Evolutionary conservation across 306 rosid species (phyloP), one percentile per base, ranked within the genome.

Genomic region (Abrus precatorius): DNA sequence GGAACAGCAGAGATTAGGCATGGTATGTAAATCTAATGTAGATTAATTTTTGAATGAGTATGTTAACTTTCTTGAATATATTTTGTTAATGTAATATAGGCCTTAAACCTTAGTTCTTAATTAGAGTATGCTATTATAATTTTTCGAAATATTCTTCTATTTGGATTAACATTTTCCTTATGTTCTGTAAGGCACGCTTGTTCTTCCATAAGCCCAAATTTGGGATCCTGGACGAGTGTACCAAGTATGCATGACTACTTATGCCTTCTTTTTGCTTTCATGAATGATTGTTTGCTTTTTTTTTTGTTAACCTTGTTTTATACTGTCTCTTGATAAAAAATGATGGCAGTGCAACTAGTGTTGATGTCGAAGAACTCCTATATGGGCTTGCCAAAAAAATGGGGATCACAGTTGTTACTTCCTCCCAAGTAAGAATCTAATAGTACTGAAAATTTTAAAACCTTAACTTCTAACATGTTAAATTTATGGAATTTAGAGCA

Each of bases 1-100:
- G 41, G 99, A 95, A 86, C 99, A 95, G 86, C 99, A 95, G 92
- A 91, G 99, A 76, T 86, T 95, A 72, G 99, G 99, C 87, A 95
- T 95, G 99, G 99, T 95, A 82, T 76, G 95, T 63, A 33, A 72
- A 77, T 74, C 52, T 66, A 36, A 14, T 74, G 44, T 33, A 33
- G 68, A 27, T 28, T 29, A 63, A 34, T 59, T 75, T 69, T 64
- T 40, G 14, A 75, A 34, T 20, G 78, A 77, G 48, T 32, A 13
- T 3, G 55, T 77, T 73, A 33, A 82, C 59, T 66, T 80, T 80
- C 47, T 80, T 82, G 47, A 79, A 32, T 36, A 55, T 40, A 20
- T 34, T 62, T 52, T 54, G 38, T 60, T 68, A 29, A 69, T 50
- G 52, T 57, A 34, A 9, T 56, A 34, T 30, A 73, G 45, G 41